A percentile compares a stretch with the other conserved stretches of the same genome.
phyloP scores from a whole-genome alignment of 164 flowering plant species.

The Stephania japonica region DNA sequence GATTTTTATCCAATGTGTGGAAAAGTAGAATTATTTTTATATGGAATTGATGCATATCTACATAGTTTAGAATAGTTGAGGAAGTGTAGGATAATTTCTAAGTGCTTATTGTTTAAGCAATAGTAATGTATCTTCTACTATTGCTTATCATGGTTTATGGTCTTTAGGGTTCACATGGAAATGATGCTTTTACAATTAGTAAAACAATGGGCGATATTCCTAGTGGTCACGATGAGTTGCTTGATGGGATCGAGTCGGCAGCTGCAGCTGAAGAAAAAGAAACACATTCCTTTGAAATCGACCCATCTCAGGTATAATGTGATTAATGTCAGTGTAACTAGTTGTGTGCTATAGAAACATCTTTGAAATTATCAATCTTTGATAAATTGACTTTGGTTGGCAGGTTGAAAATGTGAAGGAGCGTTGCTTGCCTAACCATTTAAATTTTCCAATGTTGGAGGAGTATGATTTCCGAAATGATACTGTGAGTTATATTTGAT shows the following conservation, averaged over 20 bases:
- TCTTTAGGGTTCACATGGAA: constrained; percentile 42
- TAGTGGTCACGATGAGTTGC: constrained; percentile 57
- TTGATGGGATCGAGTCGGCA: constrained; percentile 74
- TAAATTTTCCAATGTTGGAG: constrained; percentile 98
- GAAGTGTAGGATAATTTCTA: too few species aligned
- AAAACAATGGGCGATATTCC: constrained; percentile 70
- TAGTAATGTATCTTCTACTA: too few species aligned
- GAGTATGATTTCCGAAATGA: constrained; percentile 99
- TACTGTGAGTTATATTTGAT: constrained; percentile 45
- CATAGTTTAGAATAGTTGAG: too few species aligned
- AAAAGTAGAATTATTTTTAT: too few species aligned
- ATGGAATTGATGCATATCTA: too few species aligned
- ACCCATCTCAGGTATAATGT: constrained; percentile 70
- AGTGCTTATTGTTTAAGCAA: too few species aligned
- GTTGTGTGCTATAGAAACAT: not conserved
- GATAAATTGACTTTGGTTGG: not conserved
- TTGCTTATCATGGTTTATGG: too few species aligned
- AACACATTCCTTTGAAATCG: constrained; percentile 87
- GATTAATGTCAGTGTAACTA: not conserved
- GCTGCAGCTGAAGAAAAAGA: constrained; percentile 95
- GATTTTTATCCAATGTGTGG: too few species aligned
- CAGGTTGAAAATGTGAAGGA: constrained; percentile 98
- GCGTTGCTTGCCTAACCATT: constrained; percentile 89
- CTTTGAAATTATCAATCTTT: not conserved
- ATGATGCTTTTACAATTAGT: constrained; percentile 63